Evolutionary conservation across 306 rosid genomes (phyloP).

Genomic region (Prunus dulcis): DNA sequence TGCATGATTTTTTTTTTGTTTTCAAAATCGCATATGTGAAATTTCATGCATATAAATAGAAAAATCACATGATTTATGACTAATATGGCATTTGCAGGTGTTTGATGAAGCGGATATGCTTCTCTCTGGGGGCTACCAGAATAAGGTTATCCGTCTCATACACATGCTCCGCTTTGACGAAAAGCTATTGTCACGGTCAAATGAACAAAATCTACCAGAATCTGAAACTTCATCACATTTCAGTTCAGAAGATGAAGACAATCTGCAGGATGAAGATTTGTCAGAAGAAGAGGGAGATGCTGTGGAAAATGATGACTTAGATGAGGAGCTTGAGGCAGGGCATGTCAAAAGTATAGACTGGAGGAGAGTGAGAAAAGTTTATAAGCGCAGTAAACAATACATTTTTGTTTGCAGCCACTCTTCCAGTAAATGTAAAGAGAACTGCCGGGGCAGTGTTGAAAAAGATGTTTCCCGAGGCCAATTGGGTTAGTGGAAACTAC

Average conservation of each 20-base stretch:
- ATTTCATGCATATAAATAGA: not conserved
- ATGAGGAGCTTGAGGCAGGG: slow-evolving; percentile 33
- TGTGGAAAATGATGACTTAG: slow-evolving; percentile 24
- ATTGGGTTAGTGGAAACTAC: slow-evolving; percentile 86
- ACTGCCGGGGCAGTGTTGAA: slow-evolving; percentile 82
- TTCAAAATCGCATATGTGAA: not conserved
- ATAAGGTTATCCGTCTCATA: slow-evolving; percentile 85
- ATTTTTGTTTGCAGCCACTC: slow-evolving; percentile 97
- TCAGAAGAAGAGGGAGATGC: slow-evolving; percentile 52
- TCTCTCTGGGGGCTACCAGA: slow-evolving; percentile 88
- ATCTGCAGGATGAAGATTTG: slow-evolving; percentile 36
- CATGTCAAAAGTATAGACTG: slow-evolving; percentile 47
- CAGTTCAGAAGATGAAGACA: slow-evolving; percentile 47
- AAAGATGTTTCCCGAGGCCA: slow-evolving; percentile 80
- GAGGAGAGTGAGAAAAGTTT: slow-evolving; percentile 78
- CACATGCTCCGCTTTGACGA: slow-evolving; percentile 83
- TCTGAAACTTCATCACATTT: slow-evolving; percentile 35
- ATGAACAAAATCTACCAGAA: slow-evolving; percentile 23
- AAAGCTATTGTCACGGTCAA: slow-evolving; percentile 61
- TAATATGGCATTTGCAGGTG: slow-evolving; percentile 45
- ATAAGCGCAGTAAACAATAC: slow-evolving; percentile 83
- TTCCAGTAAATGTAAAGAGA: slow-evolving; percentile 92
- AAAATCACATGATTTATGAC: not conserved
- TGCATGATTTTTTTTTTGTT: not conserved
- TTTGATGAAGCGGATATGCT: slow-evolving; percentile 99